These are phyloP conservation scores for Triangularia verruculosa DNA, from an alignment of 2,329 filamentous ascomycete genomes.

Conservation along the genomic window DNA sequence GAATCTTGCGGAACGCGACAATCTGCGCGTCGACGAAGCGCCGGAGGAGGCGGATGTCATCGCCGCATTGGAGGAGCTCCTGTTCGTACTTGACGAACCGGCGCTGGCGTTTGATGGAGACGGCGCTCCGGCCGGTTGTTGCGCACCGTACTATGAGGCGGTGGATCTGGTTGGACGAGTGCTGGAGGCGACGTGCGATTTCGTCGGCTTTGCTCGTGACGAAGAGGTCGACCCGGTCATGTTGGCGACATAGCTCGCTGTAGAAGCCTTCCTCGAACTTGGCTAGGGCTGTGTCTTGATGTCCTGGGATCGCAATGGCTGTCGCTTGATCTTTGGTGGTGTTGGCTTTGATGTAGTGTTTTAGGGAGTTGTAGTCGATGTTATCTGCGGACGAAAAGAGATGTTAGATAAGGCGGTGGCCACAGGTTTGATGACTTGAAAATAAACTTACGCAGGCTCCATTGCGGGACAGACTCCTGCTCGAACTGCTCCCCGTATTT, in stretches of 20 bases:
- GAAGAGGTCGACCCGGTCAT: slow-evolving; percentile 75
- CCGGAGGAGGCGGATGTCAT: slow-evolving; percentile 67
- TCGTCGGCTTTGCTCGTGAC: slow-evolving; percentile 78
- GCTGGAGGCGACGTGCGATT: slow-evolving; percentile 63
- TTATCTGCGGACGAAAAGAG: slow-evolving; percentile 61
- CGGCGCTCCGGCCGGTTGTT: slow-evolving; percentile 32
- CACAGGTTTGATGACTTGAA: not conserved
- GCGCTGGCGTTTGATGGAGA: slow-evolving; percentile 48
- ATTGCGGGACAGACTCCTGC: slow-evolving; percentile 75
- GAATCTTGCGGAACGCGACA: slow-evolving; percentile 74
- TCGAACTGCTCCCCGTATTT: slow-evolving; percentile 75
- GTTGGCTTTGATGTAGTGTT: slow-evolving; percentile 77
- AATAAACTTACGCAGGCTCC: slow-evolving; percentile 68
- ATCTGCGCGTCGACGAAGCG: slow-evolving; percentile 73
- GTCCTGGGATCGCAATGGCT: slow-evolving; percentile 72
- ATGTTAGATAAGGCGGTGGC: not conserved
- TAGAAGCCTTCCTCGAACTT: slow-evolving; percentile 72
- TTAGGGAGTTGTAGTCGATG: slow-evolving; percentile 85
- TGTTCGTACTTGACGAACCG: slow-evolving; percentile 53
- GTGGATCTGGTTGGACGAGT: slow-evolving; percentile 48
- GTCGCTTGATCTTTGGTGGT: slow-evolving; percentile 68
- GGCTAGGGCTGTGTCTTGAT: slow-evolving; percentile 54
- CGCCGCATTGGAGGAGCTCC: slow-evolving; percentile 56
- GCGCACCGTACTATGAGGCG: slow-evolving; percentile 46
- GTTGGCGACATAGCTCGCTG: slow-evolving; percentile 67